phyloP scores from a whole-genome alignment of 2,329 filamentous ascomycete genomes.

The Juglanconis oblonga region DNA sequence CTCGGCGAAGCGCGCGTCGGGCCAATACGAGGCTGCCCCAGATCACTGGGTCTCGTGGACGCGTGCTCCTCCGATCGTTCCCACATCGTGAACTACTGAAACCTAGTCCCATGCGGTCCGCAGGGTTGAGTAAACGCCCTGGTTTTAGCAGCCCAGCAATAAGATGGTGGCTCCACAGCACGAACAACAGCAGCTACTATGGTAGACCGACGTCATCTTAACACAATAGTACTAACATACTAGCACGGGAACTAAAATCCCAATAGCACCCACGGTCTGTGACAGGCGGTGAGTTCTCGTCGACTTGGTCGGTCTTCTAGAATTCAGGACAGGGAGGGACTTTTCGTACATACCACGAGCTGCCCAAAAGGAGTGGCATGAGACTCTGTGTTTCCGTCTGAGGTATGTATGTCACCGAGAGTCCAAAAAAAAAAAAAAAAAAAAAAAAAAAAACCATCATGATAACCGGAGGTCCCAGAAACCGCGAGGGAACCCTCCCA shows the following conservation, averaged over 20 bases:
- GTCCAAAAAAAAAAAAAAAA: too few relatives aligned
- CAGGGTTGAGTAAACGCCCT: neutral
- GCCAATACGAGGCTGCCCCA: neutral
- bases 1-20: too few relatives aligned
- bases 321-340: neutral
- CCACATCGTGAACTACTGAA: neutral
- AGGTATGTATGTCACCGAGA: too few relatives aligned
- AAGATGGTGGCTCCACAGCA: neutral
- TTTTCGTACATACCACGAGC: neutral
- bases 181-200: neutral
- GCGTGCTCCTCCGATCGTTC: neutral
- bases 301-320: neutral
- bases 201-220: neutral
- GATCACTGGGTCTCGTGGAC: neutral
- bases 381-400: too few relatives aligned
- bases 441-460: neutral
- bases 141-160: neutral
- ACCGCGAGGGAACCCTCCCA: neutral
- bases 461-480: neutral
- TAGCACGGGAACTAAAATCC: neutral
- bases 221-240: neutral
- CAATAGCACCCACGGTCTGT: neutral
- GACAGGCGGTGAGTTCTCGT: neutral
- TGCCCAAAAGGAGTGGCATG: too few relatives aligned
- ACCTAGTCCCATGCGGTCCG: neutral